Conservation (phyloP, 768 basidiomycete genomes). For the Tulasnella sp. region DNA sequence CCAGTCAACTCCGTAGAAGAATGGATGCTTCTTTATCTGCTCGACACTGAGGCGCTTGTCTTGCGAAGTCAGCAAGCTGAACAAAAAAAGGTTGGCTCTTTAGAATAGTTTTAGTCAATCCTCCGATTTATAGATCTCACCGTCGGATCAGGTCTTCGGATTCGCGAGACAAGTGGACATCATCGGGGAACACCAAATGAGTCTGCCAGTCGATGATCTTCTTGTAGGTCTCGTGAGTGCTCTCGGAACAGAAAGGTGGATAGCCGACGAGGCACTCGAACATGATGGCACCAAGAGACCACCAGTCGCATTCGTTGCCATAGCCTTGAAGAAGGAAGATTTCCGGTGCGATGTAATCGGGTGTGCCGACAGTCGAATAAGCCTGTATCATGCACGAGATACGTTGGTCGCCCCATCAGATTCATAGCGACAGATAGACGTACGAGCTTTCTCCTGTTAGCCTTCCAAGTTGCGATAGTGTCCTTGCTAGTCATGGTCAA, state of each 20-base stretch:
- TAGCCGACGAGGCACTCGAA: conserved; percentile 97
- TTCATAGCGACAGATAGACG: conserved; percentile 18
- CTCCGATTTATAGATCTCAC: conserved; percentile 1
- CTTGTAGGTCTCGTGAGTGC: conserved; percentile 93
- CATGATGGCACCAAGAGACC: conserved; percentile 98
- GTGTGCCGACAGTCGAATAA: conserved; percentile 95
- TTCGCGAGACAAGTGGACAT: conserved; percentile 84
- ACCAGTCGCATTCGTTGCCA: conserved; percentile 98
- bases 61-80: conserved; percentile 62
- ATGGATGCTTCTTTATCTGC: conserved; percentile 82
- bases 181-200: conserved; percentile 82
- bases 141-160: conserved; percentile 79
- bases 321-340: conserved; percentile 97
- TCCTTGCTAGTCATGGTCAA: conserved; percentile 90
- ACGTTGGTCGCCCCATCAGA: not conserved
- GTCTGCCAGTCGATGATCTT: conserved; percentile 94
- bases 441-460: conserved; percentile 89
- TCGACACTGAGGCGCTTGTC: conserved; percentile 71
- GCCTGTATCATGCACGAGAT: conserved; percentile 40
- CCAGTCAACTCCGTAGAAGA: conserved; percentile 98
- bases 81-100: not conserved
- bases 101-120: not conserved
- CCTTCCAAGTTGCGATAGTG: conserved; percentile 97
- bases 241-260: conserved; percentile 93
- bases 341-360: conserved; percentile 93